Evolutionary conservation across 2,329 filamentous ascomycete species (phyloP).

Genomic region (Magnaporthiopsis poae): DNA sequence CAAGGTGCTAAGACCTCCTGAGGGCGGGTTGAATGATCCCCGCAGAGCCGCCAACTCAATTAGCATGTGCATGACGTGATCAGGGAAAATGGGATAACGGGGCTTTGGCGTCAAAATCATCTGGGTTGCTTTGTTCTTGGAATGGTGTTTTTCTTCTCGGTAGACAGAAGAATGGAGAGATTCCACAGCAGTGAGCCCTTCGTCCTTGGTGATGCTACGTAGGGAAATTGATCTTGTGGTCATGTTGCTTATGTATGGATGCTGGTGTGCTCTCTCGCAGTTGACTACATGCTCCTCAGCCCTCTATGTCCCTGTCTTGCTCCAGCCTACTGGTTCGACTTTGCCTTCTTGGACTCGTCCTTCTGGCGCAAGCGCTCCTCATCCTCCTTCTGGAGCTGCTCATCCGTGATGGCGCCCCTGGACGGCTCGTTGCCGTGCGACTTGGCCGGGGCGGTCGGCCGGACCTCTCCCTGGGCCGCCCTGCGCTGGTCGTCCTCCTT

Average conservation of each 20-base stretch:
- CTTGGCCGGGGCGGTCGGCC: constrained; percentile 36
- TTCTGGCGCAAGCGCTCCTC: constrained; percentile 54
- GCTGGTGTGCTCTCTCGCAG: neutral
- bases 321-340: constrained; percentile 1
- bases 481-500: neutral
- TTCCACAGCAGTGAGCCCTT: neutral
- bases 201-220: neutral
- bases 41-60: constrained; percentile 1
- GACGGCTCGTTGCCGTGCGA: constrained; percentile 65
- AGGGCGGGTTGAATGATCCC: constrained; percentile 1
- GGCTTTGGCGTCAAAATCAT: constrained; percentile 5
- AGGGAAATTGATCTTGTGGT: neutral
- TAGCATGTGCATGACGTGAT: constrained; percentile 2
- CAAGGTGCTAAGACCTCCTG: constrained; percentile 57
- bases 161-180: neutral
- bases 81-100: constrained; percentile 1
- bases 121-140: constrained; percentile 7
- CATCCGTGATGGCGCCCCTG: constrained; percentile 61
- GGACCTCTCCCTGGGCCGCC: neutral
- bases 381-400: constrained; percentile 58
- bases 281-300: neutral
- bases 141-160: neutral
- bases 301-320: neutral
- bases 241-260: neutral
- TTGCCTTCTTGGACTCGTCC: constrained; percentile 20